Conservation (phyloP, 805 yeast species). For the Ogataea pilisensis region DNA sequence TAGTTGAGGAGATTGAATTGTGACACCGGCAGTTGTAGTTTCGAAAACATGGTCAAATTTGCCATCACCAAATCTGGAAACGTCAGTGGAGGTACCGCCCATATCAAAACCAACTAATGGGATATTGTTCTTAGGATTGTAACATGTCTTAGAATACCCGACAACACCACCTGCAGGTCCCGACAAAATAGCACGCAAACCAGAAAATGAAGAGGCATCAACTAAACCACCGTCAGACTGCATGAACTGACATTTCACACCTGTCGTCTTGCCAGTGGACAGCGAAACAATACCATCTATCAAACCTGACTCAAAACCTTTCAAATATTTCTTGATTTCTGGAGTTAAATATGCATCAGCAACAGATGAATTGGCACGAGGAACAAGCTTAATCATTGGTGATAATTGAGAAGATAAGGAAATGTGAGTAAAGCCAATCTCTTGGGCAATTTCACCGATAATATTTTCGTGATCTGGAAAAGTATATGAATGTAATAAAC, state of each 20-base stretch:
- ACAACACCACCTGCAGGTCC: conserved; percentile 99
- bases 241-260: conserved; percentile 75
- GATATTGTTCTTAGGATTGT: conserved; percentile 43
- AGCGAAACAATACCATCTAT: conserved; percentile 41
- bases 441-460: conserved; percentile 55
- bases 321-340: conserved; percentile 60
- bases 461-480: conserved; percentile 63
- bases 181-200: conserved; percentile 80
- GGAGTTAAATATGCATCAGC: conserved; percentile 87
- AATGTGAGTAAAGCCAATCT: conserved; percentile 64
- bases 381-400: conserved; percentile 75
- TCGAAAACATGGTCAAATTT: conserved; percentile 76
- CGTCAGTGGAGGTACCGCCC: conserved; percentile 92
- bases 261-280: conserved; percentile 32
- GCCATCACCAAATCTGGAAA: conserved; percentile 65
- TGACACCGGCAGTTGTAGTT: conserved; percentile 78
- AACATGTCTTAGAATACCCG: conserved; percentile 85
- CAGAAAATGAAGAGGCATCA: conserved; percentile 78
- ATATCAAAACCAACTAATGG: conserved; percentile 82
- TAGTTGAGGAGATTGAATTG: conserved; percentile 79
- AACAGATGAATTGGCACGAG: conserved; percentile 71
- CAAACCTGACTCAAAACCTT: conserved; percentile 60
- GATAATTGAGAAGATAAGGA: conserved; percentile 65
- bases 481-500: conserved; percentile 69
- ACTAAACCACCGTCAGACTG: conserved; percentile 96